A percentile compares a stretch with the other conserved stretches of the same genome.
These are phyloP conservation scores for Suhomyces taliae DNA, from an alignment of 1,139 yeast genomes.

Conservation along the genomic window DNA sequence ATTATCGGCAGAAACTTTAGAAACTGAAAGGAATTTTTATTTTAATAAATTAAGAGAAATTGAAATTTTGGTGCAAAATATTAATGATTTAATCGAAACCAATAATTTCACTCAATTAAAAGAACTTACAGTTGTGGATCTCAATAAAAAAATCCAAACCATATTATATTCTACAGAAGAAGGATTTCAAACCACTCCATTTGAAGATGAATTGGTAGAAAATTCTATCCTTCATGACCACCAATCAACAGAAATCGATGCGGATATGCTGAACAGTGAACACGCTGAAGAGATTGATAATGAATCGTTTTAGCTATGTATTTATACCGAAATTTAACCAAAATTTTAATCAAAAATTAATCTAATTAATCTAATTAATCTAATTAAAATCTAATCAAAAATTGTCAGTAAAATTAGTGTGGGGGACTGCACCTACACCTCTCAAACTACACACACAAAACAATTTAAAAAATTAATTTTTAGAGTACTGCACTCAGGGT, in stretches of 20 bases:
- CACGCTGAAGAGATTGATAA: constrained; percentile 8
- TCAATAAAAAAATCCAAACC: constrained; percentile 65
- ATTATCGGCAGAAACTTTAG: constrained; percentile 57
- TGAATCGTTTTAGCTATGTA: constrained; percentile 10
- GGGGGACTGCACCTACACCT: neutral
- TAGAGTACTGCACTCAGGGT: neutral
- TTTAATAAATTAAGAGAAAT: constrained; percentile 86
- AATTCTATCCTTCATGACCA: constrained; percentile 1
- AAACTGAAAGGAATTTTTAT: constrained; percentile 84
- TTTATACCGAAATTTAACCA: neutral
- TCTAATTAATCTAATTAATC: too few relatives aligned
- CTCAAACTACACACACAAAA: neutral
- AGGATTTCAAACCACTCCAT: constrained; percentile 52
- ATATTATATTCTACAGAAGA: constrained; percentile 82
- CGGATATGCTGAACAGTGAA: constrained; percentile 6
- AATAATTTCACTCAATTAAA: constrained; percentile 29
- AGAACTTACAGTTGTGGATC: constrained; percentile 33
- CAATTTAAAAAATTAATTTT: too few relatives aligned
- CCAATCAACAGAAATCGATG: constrained; percentile 5
- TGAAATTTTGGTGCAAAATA: constrained; percentile 73
- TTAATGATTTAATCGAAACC: constrained; percentile 45
- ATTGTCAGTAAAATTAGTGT: neutral
- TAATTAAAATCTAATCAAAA: too few relatives aligned
- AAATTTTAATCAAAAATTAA: too few relatives aligned
- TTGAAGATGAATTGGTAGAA: constrained; percentile 8